Percentiles rank a stretch among this genome's conserved stretches.
Conservation (phyloP, 768 basidiomycete genomes). For the Boletus speciosus region DNA sequence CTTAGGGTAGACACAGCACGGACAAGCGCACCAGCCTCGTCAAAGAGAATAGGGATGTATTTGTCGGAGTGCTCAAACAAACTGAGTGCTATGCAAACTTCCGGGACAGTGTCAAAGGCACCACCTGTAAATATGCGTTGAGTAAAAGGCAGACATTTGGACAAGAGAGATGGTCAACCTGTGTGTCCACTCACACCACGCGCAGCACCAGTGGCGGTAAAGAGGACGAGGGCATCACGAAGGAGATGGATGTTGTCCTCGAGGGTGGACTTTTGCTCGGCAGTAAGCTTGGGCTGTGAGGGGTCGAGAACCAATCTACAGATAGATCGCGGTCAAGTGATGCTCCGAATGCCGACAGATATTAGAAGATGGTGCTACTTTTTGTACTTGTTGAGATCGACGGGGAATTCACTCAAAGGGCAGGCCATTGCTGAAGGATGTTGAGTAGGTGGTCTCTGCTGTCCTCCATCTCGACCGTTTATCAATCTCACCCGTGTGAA, state of each 20-base stretch:
- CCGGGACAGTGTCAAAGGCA: constrained; percentile 76
- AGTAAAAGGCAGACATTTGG: background rate
- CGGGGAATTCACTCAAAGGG: constrained; percentile 55
- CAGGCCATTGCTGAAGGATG: constrained; percentile 35
- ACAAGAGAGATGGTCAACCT: constrained; percentile 36
- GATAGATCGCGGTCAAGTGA: constrained; percentile 8
- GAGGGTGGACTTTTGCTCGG: constrained; percentile 58
- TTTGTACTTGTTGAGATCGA: constrained; percentile 75
- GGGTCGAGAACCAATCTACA: constrained; percentile 74
- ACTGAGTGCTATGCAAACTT: constrained; percentile 75
- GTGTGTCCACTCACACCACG: constrained; percentile 87
- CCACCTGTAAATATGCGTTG: constrained; percentile 41
- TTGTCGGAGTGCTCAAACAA: constrained; percentile 63
- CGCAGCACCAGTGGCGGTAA: constrained; percentile 83
- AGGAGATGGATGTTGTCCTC: constrained; percentile 72
- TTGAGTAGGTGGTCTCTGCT: background rate
- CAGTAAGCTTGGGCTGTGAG: constrained; percentile 54
- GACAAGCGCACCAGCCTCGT: constrained; percentile 68
- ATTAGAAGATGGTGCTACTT: constrained; percentile 42
- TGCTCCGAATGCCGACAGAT: background rate
- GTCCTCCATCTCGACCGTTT: constrained; percentile 11
- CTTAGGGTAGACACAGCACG: background rate
- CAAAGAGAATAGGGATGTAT: constrained; percentile 69
- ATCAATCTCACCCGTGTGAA: constrained; percentile 28
- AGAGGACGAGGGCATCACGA: constrained; percentile 81